Evolutionary conservation across 805 yeast genomes (phyloP).

Genomic region (Suhomyces prunicola): DNA sequence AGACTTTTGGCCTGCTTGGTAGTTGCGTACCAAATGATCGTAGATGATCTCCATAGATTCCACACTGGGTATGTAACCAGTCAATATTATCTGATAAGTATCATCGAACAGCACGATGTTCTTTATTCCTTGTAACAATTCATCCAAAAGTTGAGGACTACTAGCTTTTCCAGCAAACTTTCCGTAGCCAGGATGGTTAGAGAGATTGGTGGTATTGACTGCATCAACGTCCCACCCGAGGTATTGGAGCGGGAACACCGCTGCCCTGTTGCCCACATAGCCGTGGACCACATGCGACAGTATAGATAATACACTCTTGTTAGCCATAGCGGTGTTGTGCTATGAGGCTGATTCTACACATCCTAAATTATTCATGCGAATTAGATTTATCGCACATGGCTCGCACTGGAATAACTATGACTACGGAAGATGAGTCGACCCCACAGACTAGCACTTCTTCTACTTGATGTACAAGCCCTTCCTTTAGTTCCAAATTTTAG

Average conservation of each 20-base stretch:
- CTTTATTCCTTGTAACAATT: constrained; percentile 54
- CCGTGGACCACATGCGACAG: constrained; percentile 96
- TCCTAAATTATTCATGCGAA: not conserved
- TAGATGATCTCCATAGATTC: constrained; percentile 52
- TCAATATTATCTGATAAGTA: constrained; percentile 60
- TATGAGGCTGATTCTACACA: not conserved
- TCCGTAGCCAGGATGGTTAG: constrained; percentile 92
- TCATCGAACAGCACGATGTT: constrained; percentile 38
- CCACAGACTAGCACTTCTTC: not conserved
- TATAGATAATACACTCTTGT: constrained; percentile 24
- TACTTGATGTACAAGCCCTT: too few relatives aligned
- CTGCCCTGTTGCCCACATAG: constrained; percentile 89
- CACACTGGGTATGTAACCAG: constrained; percentile 76
- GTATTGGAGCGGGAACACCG: constrained; percentile 83
- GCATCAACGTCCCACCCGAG: constrained; percentile 92
- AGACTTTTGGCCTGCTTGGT: constrained; percentile 7
- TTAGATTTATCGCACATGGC: not conserved
- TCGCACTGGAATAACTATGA: not conserved
- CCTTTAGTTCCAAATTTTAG: too few relatives aligned
- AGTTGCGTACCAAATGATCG: constrained; percentile 34
- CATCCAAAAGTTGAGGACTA: constrained; percentile 42
- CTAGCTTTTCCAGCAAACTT: constrained; percentile 56
- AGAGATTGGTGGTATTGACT: constrained; percentile 81
- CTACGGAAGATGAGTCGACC: not conserved
- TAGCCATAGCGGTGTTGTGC: not conserved